Percentiles rank a stretch among this genome's conserved stretches.
phyloP scores from a whole-genome alignment of 305 asterid species.

The Stenogyne calaminthoides region DNA sequence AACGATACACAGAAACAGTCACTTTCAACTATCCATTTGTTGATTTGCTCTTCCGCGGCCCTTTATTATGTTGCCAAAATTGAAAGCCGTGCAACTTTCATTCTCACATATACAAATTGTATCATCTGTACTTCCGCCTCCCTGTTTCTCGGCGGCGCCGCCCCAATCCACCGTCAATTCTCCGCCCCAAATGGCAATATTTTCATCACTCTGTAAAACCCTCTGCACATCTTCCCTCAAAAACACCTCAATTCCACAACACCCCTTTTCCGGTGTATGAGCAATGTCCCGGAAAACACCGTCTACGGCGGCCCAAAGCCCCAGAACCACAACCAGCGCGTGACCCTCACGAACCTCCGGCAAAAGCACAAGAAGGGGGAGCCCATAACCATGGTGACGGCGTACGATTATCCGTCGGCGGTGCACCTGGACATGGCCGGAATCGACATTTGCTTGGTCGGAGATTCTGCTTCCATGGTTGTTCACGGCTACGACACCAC shows the following conservation, averaged over 20 bases:
- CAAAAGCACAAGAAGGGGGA: conserved; percentile 74
- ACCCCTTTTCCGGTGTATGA: conserved; percentile 41
- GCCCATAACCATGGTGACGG: conserved; percentile 86
- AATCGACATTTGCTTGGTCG: conserved; percentile 84
- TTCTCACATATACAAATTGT: background rate
- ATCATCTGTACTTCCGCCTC: background rate
- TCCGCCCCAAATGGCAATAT: conserved; percentile 25
- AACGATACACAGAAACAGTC: background rate
- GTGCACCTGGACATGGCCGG: conserved; percentile 85
- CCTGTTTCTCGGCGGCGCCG: background rate
- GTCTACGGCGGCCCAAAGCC: conserved; percentile 95
- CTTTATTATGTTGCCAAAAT: background rate
- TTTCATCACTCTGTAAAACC: conserved; percentile 30
- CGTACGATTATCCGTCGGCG: conserved; percentile 91
- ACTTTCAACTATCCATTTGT: too few species aligned
- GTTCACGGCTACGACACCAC: conserved; percentile 99
- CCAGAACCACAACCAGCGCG: conserved; percentile 67
- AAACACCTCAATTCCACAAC: conserved; percentile 3
- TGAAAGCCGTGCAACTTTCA: background rate
- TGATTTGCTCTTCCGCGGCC: background rate
- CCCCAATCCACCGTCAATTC: too few species aligned
- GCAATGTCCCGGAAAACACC: conserved; percentile 67
- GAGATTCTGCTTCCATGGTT: conserved; percentile 96
- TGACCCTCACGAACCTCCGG: conserved; percentile 65
- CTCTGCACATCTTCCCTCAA: conserved; percentile 22